Base-by-base conservation (phyloP, 257 asterid species). In the Solanum lignicaule region DNA sequence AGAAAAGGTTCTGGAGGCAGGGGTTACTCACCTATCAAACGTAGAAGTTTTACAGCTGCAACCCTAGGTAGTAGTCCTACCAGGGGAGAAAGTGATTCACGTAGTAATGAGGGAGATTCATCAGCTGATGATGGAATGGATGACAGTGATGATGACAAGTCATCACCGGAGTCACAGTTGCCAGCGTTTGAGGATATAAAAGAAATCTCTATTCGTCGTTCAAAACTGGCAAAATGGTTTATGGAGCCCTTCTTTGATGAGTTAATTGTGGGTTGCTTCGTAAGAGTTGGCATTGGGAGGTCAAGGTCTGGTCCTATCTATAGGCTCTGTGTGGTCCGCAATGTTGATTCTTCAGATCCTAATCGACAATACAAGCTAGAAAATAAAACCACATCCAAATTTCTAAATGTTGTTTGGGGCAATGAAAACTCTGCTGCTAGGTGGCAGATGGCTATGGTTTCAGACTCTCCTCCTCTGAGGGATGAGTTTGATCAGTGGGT, bases 191-290 rank as follows among this genome's bases (percentile, higher is more conserved):
- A 97, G 87, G 99, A 97, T 84, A 93, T 97, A 83, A 95, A 89
- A 91, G 99, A 95, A 84, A 94, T 97, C 25, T 93, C 99, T 11
- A 95, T 97, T 88, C 93, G 95, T 27, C 94, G 98, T 89, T 97
- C 99, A 39, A 97, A 95, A 89, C 94, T 97, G 46, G 93, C 98
- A 14, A 97, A 95, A 89, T 97, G 99, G 99, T 95, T 95, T 84
- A 95, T 97, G 99, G 99, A 97, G 89, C 99, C 99, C 31, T 97
- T 94, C 91, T 97, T 97, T 87, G 99, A 97, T 88, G 99, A 97
- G 52, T 72, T 95, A 91, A 97, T 97, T 66, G 98, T 95, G 62
- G 99, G 99, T 71, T 97, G 99, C 89, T 97, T 97, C 31, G 99
- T 97, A 62, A 93, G 98, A 79, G 98, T 97, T 83, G 98, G 98